Base-by-base conservation (phyloP, 2,329 filamentous ascomycete species). In the Arachnomyces sp. region DNA sequence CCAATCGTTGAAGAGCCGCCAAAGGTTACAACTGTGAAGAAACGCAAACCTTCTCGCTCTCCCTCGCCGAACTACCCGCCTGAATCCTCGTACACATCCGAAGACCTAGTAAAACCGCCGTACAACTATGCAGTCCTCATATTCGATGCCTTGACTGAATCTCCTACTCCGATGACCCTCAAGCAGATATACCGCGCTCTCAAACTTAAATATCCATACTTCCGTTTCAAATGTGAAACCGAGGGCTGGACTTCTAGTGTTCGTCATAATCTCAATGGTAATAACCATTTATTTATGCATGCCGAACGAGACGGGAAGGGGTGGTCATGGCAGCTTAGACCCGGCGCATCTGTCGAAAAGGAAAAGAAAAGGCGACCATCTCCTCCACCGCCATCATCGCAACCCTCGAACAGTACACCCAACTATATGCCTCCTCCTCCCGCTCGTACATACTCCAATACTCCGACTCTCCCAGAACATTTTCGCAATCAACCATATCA, bases 211-310 rank as follows among this genome's bases (percentile, higher is more conserved):
- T 81, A 78, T 51, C 77, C 78, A 1, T 81, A 75, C 52, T 71
- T 71, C 52, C 67, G 67, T 52, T 81, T 76, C 64, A 78, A 77
- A 52, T 79, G 79, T 54, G 74, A 72, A 39, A 80, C 77, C 1
- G 72, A 73, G 47, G 78, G 78, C 11, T 82, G 78, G 78, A 78
- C 80, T 44, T 80, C 76, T 28, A 80, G 77, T 63, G 77, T 82
- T 29, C 72, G 78, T 28, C 78, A 82, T 55, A 82, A 82, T 43
- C 63, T 82, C 34, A 70, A 58, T 62, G 74, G 53, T 62, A 80
- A 65, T 64, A 74, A 59, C 53, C 74, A 61, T 64, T 69, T 60
- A 35, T 81, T 81, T 52, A 70, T 73, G 54, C 77, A 79, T 50
- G 75, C 73, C 12, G 75, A 79, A 48, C 74, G 67, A 54, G 69